Percentiles rank a stretch among this genome's conserved stretches.
phyloP scores from a whole-genome alignment of 257 asterid genomes.

The Nicotiana tabacum region DNA sequence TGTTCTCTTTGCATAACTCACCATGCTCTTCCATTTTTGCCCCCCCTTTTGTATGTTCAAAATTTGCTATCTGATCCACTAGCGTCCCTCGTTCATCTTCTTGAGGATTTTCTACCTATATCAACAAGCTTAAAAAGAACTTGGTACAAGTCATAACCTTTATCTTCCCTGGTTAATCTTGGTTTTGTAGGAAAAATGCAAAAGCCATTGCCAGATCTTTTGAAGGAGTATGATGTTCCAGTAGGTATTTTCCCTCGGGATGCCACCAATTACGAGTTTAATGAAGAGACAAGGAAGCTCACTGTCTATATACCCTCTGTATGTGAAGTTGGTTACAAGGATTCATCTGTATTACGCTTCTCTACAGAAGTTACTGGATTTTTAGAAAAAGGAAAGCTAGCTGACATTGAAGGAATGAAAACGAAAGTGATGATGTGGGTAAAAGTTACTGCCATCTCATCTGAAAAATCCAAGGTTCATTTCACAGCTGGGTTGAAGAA shows the following conservation, averaged over 20 bases:
- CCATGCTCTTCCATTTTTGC: not conserved
- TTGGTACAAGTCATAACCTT: not conserved
- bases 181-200: slow-evolving; percentile 59
- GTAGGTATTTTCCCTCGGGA: slow-evolving; percentile 73
- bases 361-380: slow-evolving; percentile 48
- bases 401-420: slow-evolving; percentile 70
- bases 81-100: not conserved
- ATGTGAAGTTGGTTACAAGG: slow-evolving; percentile 76
- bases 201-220: slow-evolving; percentile 59
- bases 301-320: slow-evolving; percentile 47
- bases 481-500: slow-evolving; percentile 85
- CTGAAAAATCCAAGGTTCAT: slow-evolving; percentile 62
- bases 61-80: too few species aligned
- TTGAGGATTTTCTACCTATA: not conserved
- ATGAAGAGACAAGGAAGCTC: slow-evolving; percentile 62
- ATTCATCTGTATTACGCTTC: slow-evolving; percentile 65
- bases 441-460: slow-evolving; percentile 66
- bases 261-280: slow-evolving; percentile 72
- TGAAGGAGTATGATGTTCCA: slow-evolving; percentile 65
- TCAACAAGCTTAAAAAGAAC: not conserved
- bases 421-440: slow-evolving; percentile 74
- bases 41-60: too few species aligned
- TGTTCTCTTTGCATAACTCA: slow-evolving; percentile 9
- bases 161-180: not conserved
- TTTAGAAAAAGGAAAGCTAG: slow-evolving; percentile 68